phyloP scores from a whole-genome alignment of 2,329 filamentous ascomycete genomes.

The Botryotinia globosa region DNA sequence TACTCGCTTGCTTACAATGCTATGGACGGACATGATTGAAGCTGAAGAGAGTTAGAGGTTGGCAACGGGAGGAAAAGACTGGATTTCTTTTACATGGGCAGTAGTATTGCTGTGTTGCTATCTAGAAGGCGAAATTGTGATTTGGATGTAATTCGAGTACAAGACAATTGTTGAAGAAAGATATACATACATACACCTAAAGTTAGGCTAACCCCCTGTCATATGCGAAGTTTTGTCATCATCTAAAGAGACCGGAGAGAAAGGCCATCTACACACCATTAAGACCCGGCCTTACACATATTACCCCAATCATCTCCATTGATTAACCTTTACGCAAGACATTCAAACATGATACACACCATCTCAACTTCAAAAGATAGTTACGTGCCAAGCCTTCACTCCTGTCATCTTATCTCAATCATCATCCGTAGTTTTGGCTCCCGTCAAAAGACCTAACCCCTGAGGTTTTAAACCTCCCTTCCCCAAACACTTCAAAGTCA shows the following conservation, averaged over 20 bases:
- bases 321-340: not conserved
- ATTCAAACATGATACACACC: conserved; percentile 10
- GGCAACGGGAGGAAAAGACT: not conserved
- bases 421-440: conserved; percentile 6
- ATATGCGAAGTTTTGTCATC: not conserved
- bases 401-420: conserved; percentile 19
- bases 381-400: not conserved
- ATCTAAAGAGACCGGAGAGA: not conserved
- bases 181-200: not conserved
- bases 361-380: not conserved
- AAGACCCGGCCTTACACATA: not conserved
- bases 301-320: not conserved
- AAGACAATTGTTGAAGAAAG: not conserved
- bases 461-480: conserved; percentile 7
- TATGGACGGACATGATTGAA: conserved; percentile 19
- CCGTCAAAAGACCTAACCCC: not conserved
- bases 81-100: not conserved
- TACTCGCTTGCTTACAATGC: conserved; percentile 24
- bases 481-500: conserved; percentile 7
- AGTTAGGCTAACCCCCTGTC: not conserved
- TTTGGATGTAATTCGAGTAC: not conserved
- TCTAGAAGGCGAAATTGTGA: not conserved
- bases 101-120: not conserved
- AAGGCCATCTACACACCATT: not conserved
- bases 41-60: not conserved